Percentiles rank a stretch among this genome's conserved stretches.
phyloP scores from a whole-genome alignment of 495 filamentous ascomycete species.

The Annulohypoxylon bovei region DNA sequence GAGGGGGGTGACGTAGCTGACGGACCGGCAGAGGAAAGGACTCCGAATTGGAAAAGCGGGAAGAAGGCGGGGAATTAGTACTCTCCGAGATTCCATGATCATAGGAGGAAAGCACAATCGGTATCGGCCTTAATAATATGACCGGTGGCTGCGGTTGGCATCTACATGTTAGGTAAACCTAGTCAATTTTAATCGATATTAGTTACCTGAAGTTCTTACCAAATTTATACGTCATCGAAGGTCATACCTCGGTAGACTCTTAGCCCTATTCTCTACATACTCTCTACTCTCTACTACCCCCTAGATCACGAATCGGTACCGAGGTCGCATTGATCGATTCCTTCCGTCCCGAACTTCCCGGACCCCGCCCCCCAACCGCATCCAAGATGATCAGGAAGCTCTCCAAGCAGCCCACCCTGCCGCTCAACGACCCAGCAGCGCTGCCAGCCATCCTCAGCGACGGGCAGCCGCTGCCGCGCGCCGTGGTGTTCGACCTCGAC shows the following conservation, averaged over 20 bases:
- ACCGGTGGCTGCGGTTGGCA: too few species aligned
- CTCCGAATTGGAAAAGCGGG: conserved; percentile 13
- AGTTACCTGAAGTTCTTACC: not conserved
- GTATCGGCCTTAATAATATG: conserved; percentile 25
- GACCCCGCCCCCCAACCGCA: not conserved
- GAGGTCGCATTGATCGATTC: not conserved
- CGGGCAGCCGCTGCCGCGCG: conserved; percentile 79
- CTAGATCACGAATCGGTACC: not conserved
- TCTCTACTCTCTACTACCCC: not conserved
- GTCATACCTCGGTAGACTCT: not conserved
- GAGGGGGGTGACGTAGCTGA: conserved; percentile 15
- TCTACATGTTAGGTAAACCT: too few species aligned
- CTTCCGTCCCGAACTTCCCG: not conserved
- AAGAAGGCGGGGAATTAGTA: not conserved
- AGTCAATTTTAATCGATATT: conserved; percentile 4
- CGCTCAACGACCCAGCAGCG: conserved; percentile 5
- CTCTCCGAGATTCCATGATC: not conserved
- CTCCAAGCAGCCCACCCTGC: conserved; percentile 42
- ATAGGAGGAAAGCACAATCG: not conserved
- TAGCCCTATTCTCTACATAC: not conserved
- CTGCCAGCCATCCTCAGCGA: conserved; percentile 66
- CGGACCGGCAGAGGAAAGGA: conserved; percentile 10
- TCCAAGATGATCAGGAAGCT: conserved; percentile 34
- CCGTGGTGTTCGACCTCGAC: conserved; percentile 94
- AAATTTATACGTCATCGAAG: conserved; percentile 1